Evolutionary conservation across 1,284 basidiomycete species (phyloP), one percentile per base, ranked within the genome.

Genomic region (Garcileccinum viscosum): DNA sequence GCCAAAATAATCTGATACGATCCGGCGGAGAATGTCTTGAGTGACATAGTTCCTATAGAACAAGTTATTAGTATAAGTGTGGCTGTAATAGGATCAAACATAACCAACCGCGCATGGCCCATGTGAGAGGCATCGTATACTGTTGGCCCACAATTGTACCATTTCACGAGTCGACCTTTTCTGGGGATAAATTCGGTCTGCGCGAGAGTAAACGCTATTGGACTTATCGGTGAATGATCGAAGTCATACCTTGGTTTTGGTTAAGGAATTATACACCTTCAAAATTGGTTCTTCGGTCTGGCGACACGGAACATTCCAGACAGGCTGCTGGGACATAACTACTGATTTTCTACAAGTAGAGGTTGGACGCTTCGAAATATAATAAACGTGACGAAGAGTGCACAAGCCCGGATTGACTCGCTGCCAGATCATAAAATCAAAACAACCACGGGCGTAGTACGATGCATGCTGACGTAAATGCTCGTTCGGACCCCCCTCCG

Each of bases 91-190:
- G 63, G 50, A 56, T 64, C 67, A 62, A 60, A 64, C 64, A 69
- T 33, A 30, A 64, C 86, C 72, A 73, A 97, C 96, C 96, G 91
- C 9, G 98, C 98, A 84, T 99, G 98, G 5, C 98, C 98, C 95
- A 99, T 97, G 81, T 99, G 98, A 60, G 95, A 94, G 17, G 96
- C 91, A 86, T 99, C 98, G 80, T 99, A 99, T 9, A 99, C 98
- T 2, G 98, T 99, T n/a, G 98, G 98, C 9, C 98, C 97, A 78
- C 97, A 98, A 80, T 97, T 98, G 82, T 99, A 99, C 98, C 98
- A 99, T 77, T 98, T 98, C 24, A 99, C 93, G 76, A 91, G 90
- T n/a, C 90, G 89, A 0, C 93, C 95, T 72, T 92, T 86, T 69
- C 84, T 88, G 12, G 97, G 92, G 17, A 95, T 83, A 74, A 99